Evolutionary conservation across 1,139 yeast genomes (phyloP), one percentile per base, ranked within the genome.

Genomic region (Protomyces macrosporus): DNA sequence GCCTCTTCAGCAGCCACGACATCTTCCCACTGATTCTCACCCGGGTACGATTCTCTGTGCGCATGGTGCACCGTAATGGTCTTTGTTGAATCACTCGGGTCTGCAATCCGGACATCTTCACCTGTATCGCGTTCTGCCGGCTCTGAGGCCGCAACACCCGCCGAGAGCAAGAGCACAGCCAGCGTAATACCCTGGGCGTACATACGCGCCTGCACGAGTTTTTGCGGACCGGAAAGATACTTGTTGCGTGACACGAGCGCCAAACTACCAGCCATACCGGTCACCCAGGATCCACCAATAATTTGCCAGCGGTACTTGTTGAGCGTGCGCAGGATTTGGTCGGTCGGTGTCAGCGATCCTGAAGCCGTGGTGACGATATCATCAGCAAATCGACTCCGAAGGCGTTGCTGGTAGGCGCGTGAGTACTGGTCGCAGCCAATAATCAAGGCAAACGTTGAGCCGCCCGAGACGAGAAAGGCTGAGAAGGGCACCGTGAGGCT

Each of bases 181-280:
- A 65, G 57, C 6, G 67, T 65, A 33, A 65, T 55, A 6, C 66
- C 67, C 66, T 90, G 97, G 6, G 97, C 97, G 74, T 89, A 89
- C 86, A 90, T 90, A 82, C 97, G 86, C 36, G 97, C 96, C 75
- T 88, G 95, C 37, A 89, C 96, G 48, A 89, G 84, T 75, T 90
- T 90, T 77, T 90, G 97, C 4, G 96, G 79, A 66, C 82, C 82
- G 65, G 90, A 83, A 86, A 90, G 81, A 74, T 84, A 80, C 70
- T 84, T 86, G 75, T 90, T 96, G 70, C 81, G 82, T 78, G 88
- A 86, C 60, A 89, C 90, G 59, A 79, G 72, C 65, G 79, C 83
- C 90, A 95, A 89, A 2, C 96, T 86, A 0, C 95, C 96, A 69
- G 82, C 90, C 79, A 90, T 76, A 6, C 95, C 85, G 35, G 84